A percentile compares a stretch with the other conserved stretches of the same genome.
Conservation (phyloP, 805 yeast species). For the Candida ortonii region DNA sequence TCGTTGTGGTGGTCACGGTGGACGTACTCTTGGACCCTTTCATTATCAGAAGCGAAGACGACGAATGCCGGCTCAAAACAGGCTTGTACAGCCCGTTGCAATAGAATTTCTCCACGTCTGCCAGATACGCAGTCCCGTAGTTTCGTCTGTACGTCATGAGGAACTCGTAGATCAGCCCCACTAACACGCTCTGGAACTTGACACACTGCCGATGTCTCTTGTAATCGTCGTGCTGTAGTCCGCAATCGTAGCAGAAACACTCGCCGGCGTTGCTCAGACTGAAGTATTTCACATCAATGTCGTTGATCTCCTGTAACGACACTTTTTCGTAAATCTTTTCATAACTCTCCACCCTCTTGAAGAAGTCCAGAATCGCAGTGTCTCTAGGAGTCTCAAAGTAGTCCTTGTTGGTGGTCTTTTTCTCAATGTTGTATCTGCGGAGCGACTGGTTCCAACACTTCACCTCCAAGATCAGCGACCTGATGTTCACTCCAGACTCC, state of each 20-base stretch:
- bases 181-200: slow-evolving; percentile 22
- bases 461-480: slow-evolving; percentile 57
- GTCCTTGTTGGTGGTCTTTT: slow-evolving; percentile 62
- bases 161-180: slow-evolving; percentile 33
- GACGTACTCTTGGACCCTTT: slow-evolving; percentile 2
- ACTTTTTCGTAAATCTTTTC: slow-evolving; percentile 38
- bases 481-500: slow-evolving; percentile 37
- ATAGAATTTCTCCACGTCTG: slow-evolving; percentile 32
- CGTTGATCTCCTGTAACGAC: slow-evolving; percentile 32
- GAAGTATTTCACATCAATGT: slow-evolving; percentile 28
- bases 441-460: slow-evolving; percentile 52
- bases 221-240: slow-evolving; percentile 23
- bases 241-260: slow-evolving; percentile 33
- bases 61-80: slow-evolving; percentile 16
- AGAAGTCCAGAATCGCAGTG: slow-evolving; percentile 56
- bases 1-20: slow-evolving; percentile 5
- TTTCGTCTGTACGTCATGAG: slow-evolving; percentile 32
- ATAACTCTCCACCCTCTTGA: slow-evolving; percentile 54
- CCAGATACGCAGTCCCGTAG: slow-evolving; percentile 33
- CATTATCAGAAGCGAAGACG: slow-evolving; percentile 10
- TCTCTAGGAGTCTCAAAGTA: slow-evolving; percentile 52
- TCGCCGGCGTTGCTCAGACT: slow-evolving; percentile 36
- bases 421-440: slow-evolving; percentile 58
- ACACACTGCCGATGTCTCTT: slow-evolving; percentile 33
- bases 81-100: slow-evolving; percentile 30